Base-by-base conservation (phyloP, 495 filamentous ascomycete genomes). In the Diplogelasinospora grovesii region DNA sequence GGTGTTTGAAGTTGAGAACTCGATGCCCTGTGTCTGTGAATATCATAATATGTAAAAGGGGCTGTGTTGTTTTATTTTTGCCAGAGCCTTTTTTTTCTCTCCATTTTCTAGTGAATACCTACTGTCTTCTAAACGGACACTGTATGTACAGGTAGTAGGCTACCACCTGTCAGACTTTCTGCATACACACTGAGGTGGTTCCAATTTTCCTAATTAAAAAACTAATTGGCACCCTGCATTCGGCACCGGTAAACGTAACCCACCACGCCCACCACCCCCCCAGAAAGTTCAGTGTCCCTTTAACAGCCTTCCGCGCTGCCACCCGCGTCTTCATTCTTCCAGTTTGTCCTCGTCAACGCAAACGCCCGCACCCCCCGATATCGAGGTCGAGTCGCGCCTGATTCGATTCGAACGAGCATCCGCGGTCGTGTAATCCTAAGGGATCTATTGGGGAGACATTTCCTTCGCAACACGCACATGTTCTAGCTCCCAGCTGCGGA, bases 181-280 rank as follows among this genome's bases (percentile, higher is more conserved):
- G n/a, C n/a, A n/a, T n/a, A n/a, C n/a, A n/a, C n/a, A n/a, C n/a
- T n/a, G n/a, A n/a, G 25, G 24, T 36, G 29, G 49, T 29, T 38
- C 44, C 46, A 56, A 56, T 56, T 52, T n/a, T 56, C 53, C 50
- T 47, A 53, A 30, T 39, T 32, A 42, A 22, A 39, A 26, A 36
- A 41, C 24, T 53, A 46, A 50, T 50, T 50, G 46, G 50, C 14
- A n/a, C 4, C n/a, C 26, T n/a, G 21, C 29, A 13, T 24, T n/a
- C 3, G 10, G 3, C 14, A 4, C 35, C 35, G 20, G 13, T 10
- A 14, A 9, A 8, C 22, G 32, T 21, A 15, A 26, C 13, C n/a
- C 19, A 15, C 13, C n/a, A n/a, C n/a, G n/a, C n/a, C 23, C 22
- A 22, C 29, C 42, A 39, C 22, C 16, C 22, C 35, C 39, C 43